A percentile compares a stretch with the other conserved stretches of the same genome.
phyloP scores from a whole-genome alignment of 495 filamentous ascomycete genomes.

The Daldinia childiae region DNA sequence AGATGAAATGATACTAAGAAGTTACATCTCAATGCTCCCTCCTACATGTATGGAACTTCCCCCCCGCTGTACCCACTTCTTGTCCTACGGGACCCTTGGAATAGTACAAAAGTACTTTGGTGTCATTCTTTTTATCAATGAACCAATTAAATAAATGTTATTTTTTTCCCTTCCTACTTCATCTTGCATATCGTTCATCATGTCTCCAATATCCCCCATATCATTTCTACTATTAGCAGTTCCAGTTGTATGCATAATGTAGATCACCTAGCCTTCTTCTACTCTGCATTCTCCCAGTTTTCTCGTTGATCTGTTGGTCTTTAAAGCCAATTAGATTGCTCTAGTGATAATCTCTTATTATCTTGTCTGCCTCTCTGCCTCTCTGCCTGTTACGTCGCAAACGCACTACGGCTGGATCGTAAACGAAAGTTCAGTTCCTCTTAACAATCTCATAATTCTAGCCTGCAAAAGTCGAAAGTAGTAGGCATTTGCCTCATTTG shows the following conservation, averaged over 20 bases:
- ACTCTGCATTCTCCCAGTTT: conserved; percentile 6
- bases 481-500: background rate
- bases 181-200: conserved; percentile 18
- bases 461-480: background rate
- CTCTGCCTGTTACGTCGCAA: conserved; percentile 1
- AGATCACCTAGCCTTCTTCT: conserved; percentile 18
- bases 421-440: background rate
- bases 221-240: background rate
- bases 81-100: conserved; percentile 9
- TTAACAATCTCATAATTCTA: background rate
- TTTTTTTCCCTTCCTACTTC: conserved; percentile 22
- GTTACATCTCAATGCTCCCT: background rate
- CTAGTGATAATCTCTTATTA: background rate
- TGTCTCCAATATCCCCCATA: conserved; percentile 8
- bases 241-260: conserved; percentile 22
- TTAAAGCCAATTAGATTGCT: background rate
- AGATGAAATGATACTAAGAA: no score
- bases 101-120: conserved; percentile 3
- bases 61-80: conserved; percentile 9
- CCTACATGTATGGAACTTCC: conserved; percentile 4
- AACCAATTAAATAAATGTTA: conserved; percentile 26
- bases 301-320: conserved; percentile 6
- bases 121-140: conserved; percentile 2
- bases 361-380: no score
- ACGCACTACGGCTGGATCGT: background rate